Conservation (phyloP, 306 rosid species). For the Chamaecrista fasciculata region DNA sequence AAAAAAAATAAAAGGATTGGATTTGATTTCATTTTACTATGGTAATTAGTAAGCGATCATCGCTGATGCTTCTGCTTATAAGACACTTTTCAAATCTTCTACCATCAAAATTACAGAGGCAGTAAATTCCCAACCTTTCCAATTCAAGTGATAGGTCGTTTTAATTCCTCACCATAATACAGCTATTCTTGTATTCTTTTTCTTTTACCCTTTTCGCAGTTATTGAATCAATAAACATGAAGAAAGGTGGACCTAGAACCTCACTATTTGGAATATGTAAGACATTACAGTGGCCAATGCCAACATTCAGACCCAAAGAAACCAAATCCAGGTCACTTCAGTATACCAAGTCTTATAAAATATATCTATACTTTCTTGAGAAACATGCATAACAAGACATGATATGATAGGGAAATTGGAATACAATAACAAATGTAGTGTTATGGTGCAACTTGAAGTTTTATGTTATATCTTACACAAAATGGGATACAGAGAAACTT, state of each 20-base stretch:
- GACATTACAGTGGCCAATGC: conserved; percentile 65
- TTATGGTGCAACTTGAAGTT: neutral
- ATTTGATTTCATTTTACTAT: neutral
- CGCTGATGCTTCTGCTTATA: neutral
- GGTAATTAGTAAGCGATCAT: neutral
- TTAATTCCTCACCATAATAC: neutral
- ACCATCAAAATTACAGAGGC: neutral
- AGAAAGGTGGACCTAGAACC: conserved; percentile 69
- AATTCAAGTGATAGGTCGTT: neutral
- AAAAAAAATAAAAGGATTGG: neutral
- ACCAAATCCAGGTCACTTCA: conserved; percentile 46
- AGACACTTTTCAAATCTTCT: neutral
- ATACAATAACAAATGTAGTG: neutral
- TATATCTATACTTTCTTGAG: neutral
- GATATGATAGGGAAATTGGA: too few species aligned
- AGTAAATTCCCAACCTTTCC: too few species aligned
- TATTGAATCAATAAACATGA: conserved; percentile 47
- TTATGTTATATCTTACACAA: neutral
- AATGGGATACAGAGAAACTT: neutral
- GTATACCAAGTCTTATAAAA: neutral
- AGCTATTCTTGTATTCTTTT: neutral
- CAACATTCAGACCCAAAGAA: conserved; percentile 41
- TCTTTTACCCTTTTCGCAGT: conserved; percentile 22
- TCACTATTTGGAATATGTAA: conserved; percentile 52
- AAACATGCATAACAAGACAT: neutral